A percentile compares a stretch with the other conserved stretches of the same genome.
Evolutionary conservation across 305 asterid genomes (phyloP).

Genomic region (Fraxinus velutina): DNA sequence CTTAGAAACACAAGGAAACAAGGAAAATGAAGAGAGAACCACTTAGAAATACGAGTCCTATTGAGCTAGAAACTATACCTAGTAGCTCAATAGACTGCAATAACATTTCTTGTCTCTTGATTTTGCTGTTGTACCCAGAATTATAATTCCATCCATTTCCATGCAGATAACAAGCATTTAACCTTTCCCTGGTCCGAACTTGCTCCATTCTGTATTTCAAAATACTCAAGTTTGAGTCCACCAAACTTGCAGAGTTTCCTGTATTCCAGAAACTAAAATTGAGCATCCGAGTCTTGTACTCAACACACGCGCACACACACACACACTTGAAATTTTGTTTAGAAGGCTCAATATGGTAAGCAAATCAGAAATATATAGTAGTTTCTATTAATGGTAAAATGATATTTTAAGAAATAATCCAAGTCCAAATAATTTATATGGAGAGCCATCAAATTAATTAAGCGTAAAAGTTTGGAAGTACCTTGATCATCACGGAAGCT

Average conservation of each 20-base stretch:
- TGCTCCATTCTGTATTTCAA: conserved; percentile 38
- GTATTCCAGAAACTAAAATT: background rate
- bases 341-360: too few relatives aligned
- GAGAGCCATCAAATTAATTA: background rate
- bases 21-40: conserved; percentile 41
- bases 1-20: conserved; percentile 19
- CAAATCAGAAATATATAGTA: too few relatives aligned
- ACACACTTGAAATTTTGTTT: too few relatives aligned
- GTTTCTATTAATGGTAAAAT: too few relatives aligned
- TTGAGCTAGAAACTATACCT: conserved; percentile 18
- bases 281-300: background rate
- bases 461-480: background rate
- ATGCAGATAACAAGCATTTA: background rate
- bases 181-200: conserved; percentile 36
- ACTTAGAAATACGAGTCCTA: conserved; percentile 34
- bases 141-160: conserved; percentile 45
- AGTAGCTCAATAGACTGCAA: conserved; percentile 27
- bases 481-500: conserved; percentile 30
- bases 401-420: too few relatives aligned
- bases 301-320: background rate
- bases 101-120: conserved; percentile 18
- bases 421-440: background rate
- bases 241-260: conserved; percentile 34
- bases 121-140: conserved; percentile 31
- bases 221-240: conserved; percentile 41